Conservation (phyloP, 805 yeast species). For the Saturnispora serradocipensis region DNA sequence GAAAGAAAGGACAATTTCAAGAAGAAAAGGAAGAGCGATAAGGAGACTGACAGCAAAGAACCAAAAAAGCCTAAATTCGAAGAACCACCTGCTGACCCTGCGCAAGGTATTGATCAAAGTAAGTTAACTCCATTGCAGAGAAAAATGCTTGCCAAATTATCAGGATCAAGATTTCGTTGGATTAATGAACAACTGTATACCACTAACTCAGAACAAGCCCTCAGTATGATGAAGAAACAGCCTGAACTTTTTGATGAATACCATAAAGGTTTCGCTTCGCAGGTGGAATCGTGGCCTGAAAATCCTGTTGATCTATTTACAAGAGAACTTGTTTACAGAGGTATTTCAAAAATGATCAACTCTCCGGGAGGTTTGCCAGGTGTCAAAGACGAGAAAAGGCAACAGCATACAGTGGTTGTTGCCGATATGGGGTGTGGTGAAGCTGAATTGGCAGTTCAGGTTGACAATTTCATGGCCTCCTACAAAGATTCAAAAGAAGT, state of each 20-base stretch:
- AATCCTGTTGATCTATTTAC: conserved; percentile 94
- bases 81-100: conserved; percentile 14
- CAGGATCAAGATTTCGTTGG: conserved; percentile 97
- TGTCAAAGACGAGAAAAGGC: conserved; percentile 27
- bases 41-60: not conserved
- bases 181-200: conserved; percentile 96
- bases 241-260: conserved; percentile 90
- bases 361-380: conserved; percentile 98
- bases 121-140: conserved; percentile 81
- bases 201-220: conserved; percentile 66
- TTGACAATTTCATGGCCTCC: conserved; percentile 36
- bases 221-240: conserved; percentile 61
- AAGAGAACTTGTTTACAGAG: conserved; percentile 51
- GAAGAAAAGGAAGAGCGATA: conserved; percentile 2
- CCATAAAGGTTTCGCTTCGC: conserved; percentile 90
- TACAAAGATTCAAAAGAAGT: conserved; percentile 21
- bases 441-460: conserved; percentile 72
- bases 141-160: conserved; percentile 89
- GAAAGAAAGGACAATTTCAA: not conserved
- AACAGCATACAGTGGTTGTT: conserved; percentile 51
- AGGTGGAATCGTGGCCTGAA: conserved; percentile 96
- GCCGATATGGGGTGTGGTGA: conserved; percentile 99
- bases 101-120: conserved; percentile 17
- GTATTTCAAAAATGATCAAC: conserved; percentile 54
- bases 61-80: conserved; percentile 2